A percentile compares a stretch with the other conserved stretches of the same genome.
phyloP scores from a whole-genome alignment of 495 filamentous ascomycete genomes.

The Penicillium paxilli region DNA sequence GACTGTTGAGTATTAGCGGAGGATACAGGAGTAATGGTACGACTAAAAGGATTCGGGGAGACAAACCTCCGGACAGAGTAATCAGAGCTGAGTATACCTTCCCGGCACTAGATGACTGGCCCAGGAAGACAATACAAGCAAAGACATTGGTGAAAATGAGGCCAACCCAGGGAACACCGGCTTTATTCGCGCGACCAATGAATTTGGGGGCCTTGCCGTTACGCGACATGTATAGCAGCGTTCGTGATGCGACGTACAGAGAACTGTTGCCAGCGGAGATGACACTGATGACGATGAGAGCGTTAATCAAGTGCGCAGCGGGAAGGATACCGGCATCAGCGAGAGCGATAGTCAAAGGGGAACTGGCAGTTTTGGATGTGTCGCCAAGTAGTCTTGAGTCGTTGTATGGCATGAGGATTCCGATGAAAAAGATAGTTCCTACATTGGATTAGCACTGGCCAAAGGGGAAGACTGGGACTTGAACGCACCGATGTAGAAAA shows the following conservation, averaged over 20 bases:
- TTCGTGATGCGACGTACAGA: slow-evolving; percentile 67
- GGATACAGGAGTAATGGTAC: slow-evolving; percentile 27
- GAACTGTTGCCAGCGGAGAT: slow-evolving; percentile 70
- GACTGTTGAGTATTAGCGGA: slow-evolving; percentile 34
- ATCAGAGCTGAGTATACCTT: slow-evolving; percentile 48
- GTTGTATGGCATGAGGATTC: slow-evolving; percentile 64
- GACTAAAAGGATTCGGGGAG: slow-evolving; percentile 42
- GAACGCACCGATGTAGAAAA: slow-evolving; percentile 66
- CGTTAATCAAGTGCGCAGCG: slow-evolving; percentile 69
- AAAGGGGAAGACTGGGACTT: no score
- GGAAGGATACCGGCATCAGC: slow-evolving; percentile 66
- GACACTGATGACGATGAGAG: slow-evolving; percentile 67
- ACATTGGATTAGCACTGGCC: not conserved
- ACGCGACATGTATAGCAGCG: slow-evolving; percentile 65
- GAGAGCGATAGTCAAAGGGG: slow-evolving; percentile 75
- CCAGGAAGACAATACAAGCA: slow-evolving; percentile 68
- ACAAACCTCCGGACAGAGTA: slow-evolving; percentile 43
- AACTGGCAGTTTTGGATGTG: slow-evolving; percentile 57
- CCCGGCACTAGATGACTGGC: slow-evolving; percentile 57
- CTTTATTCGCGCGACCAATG: slow-evolving; percentile 60
- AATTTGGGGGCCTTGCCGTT: slow-evolving; percentile 64
- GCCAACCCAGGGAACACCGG: slow-evolving; percentile 65
- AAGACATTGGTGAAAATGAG: slow-evolving; percentile 63
- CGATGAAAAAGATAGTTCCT: slow-evolving; percentile 64
- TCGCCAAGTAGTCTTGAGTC: slow-evolving; percentile 41